Base-by-base conservation (phyloP, 2,329 filamentous ascomycete species). In the Penicillium hesseltinei region DNA sequence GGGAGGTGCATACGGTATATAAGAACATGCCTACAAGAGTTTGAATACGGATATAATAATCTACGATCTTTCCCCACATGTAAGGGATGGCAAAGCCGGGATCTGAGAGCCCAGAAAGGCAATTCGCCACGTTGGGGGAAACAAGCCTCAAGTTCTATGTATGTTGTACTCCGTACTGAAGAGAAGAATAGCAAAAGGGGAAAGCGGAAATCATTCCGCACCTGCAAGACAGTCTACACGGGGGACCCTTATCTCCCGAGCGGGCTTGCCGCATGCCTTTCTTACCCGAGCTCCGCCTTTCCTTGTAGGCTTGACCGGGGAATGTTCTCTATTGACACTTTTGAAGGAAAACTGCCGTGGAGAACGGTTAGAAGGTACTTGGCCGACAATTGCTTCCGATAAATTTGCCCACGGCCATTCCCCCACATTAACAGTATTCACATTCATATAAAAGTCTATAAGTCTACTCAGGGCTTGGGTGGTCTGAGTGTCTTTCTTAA, bases 231-330 rank as follows among this genome's bases (percentile, higher is more conserved):
- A 4, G 21, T 29, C 2, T 2, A 21, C 2, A 40, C 9, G 10
- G 2, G 8, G 8, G 17, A 11, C 17, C 29, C 23, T 43, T 23
- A 51, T 55, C 31, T 55, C 53, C 53, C 53, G 53, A 31, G 11
- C 13, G 23, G 46, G 2, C 36, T 51, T 51, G 53, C 53, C 53
- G 53, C 13, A 7, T 9, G 7, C 29, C 36, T 29, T 29, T 23
- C 29, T 49, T 55, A 55, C 45, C 53, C 53, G 53, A 55, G 38
- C 46, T 55, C 53, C 53, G 53, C 53, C 53, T 55, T 49, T 29
- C 8, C 15, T 27, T 27, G 9, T 23, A 15, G 25, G 4, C 15
- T 43, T n/a, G 23, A 9, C 8, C 23, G 42, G 42, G 42, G 42
- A 44, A 44, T 29, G 23, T 19, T 29, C 23, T n/a, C 17, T n/a